phyloP scores from a whole-genome alignment of 768 basidiomycete genomes.

The Kwoniella dejecticola region DNA sequence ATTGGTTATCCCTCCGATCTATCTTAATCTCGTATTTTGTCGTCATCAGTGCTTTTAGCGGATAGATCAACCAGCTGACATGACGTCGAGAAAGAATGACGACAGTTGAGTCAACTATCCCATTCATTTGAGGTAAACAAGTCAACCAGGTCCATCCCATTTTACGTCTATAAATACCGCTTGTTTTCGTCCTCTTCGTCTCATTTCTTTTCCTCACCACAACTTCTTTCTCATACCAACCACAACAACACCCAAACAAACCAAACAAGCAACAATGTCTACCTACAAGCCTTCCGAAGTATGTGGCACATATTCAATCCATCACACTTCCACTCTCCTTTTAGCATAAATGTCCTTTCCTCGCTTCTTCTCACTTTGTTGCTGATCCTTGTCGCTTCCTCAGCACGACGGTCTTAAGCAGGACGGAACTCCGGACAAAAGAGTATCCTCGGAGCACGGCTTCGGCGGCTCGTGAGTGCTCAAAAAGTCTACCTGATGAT shows the following conservation, averaged over 20 bases:
- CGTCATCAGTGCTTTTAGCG: no score
- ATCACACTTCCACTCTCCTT: no score
- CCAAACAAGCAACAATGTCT: slow-evolving; percentile 44
- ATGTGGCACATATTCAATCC: no score
- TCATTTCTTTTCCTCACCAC: slow-evolving; percentile 5
- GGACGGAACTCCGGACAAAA: slow-evolving; percentile 56
- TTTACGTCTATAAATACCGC: slow-evolving; percentile 21
- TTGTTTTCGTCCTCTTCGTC: slow-evolving; percentile 4
- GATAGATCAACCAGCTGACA: not conserved
- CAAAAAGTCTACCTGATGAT: slow-evolving; percentile 6
- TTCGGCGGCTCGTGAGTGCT: slow-evolving; percentile 46
- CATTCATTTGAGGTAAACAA: not conserved
- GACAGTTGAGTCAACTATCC: slow-evolving; percentile 2
- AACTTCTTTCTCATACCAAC: slow-evolving; percentile 9
- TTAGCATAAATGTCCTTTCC: no score
- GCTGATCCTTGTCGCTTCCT: not conserved
- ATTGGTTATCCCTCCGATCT: no score
- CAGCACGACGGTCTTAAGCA: slow-evolving; percentile 55
- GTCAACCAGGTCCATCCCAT: not conserved
- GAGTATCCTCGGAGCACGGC: slow-evolving; percentile 56
- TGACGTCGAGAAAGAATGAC: not conserved
- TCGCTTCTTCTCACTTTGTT: no score
- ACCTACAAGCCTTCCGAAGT: slow-evolving; percentile 57
- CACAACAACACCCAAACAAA: slow-evolving; percentile 21
- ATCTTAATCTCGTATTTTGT: no score